Percentiles rank a stretch among this genome's conserved stretches.
Conservation (phyloP, 148 eudicot genomes). For the Persicaria maculosa region DNA sequence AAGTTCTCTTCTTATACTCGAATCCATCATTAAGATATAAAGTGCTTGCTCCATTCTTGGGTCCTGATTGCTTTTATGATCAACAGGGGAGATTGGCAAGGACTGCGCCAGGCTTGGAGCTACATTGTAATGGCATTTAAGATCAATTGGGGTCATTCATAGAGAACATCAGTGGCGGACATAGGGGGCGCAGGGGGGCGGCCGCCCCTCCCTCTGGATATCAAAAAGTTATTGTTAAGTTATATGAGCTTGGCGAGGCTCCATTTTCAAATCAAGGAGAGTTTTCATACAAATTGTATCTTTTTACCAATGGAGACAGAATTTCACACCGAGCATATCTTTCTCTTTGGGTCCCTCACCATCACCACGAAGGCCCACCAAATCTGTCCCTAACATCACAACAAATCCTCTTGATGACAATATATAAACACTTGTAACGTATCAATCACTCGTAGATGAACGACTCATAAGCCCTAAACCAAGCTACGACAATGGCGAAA, state of each 20-base stretch:
- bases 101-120: constrained; percentile 12
- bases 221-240: too few relatives aligned
- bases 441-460: too few relatives aligned
- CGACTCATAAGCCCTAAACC: neutral
- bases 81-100: constrained; percentile 12
- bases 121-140: neutral
- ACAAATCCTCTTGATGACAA: too few relatives aligned
- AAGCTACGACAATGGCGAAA: constrained; percentile 5
- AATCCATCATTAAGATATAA: neutral
- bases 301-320: neutral
- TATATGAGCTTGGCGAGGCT: too few relatives aligned
- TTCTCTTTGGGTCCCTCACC: neutral
- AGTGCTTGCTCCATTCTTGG: too few relatives aligned
- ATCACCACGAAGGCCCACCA: neutral
- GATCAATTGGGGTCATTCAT: neutral
- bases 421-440: too few relatives aligned
- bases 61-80: neutral
- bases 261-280: too few relatives aligned
- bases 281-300: neutral
- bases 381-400: neutral
- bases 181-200: too few relatives aligned
- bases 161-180: too few relatives aligned
- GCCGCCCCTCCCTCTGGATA: too few relatives aligned
- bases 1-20: neutral
- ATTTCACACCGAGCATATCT: neutral